These are phyloP conservation scores for Trichoderma sp. DNA, from an alignment of 2,329 filamentous ascomycete species.

Conservation along the genomic window DNA sequence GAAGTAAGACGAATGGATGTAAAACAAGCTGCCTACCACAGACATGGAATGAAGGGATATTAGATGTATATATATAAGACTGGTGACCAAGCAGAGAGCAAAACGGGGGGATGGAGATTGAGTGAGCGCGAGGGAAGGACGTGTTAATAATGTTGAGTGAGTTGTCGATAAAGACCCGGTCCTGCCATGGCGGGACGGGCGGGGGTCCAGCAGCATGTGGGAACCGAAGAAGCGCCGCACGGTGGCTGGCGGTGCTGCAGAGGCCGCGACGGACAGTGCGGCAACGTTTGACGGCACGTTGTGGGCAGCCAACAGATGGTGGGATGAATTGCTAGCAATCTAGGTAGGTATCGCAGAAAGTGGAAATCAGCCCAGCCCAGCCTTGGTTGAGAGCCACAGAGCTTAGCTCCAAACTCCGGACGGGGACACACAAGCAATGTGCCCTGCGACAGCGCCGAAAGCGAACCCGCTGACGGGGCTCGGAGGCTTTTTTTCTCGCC, in stretches of 20 bases:
- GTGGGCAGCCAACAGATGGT: conserved; percentile 19
- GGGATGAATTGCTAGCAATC: background rate
- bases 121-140: background rate
- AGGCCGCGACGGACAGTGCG: background rate
- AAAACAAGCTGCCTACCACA: background rate
- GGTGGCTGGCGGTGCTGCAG: background rate
- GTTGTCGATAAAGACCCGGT: conserved; percentile 17
- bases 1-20: background rate
- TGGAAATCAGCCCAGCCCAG: background rate
- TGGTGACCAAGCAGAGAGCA: background rate
- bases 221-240: conserved; percentile 21
- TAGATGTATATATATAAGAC: conserved; percentile 3
- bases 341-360: background rate
- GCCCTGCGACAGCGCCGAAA: conserved; percentile 10
- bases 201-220: conserved; percentile 20
- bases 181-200: conserved; percentile 16
- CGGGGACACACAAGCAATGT: background rate
- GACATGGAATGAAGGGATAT: conserved; percentile 12
- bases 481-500: background rate
- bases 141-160: conserved; percentile 26
- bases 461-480: background rate
- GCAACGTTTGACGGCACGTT: background rate
- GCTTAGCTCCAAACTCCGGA: conserved; percentile 13
- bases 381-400: background rate
- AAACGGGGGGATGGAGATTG: background rate